Percentiles rank a stretch among this genome's conserved stretches.
phyloP scores from a whole-genome alignment of 768 basidiomycete genomes.

The Russula earlei region DNA sequence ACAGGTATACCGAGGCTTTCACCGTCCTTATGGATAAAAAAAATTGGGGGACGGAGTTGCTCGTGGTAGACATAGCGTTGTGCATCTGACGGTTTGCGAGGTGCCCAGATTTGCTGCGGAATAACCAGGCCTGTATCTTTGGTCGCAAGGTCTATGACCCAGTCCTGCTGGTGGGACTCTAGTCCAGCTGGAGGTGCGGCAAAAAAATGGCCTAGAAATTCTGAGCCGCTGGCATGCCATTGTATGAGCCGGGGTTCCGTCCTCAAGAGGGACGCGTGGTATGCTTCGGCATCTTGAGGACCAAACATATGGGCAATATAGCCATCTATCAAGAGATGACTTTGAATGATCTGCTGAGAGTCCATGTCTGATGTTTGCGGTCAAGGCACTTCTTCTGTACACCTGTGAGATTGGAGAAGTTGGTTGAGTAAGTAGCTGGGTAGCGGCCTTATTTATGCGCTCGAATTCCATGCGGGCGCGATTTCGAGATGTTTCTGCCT shows the following conservation, averaged over 20 bases:
- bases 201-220: not conserved
- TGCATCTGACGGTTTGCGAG: not conserved
- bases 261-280: not conserved
- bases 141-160: not conserved
- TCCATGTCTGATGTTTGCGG: not conserved
- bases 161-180: not conserved
- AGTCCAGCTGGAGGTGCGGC: not conserved
- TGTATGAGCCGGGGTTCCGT: not conserved
- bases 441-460: not conserved
- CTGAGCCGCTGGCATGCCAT: not conserved
- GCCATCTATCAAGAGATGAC: constrained; percentile 1
- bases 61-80: not conserved
- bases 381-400: not conserved
- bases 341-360: not conserved
- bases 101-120: not conserved
- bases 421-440: not conserved
- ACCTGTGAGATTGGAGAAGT: not conserved
- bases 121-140: not conserved
- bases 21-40: not conserved
- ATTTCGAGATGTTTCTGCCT: not conserved
- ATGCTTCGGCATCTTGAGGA: not conserved
- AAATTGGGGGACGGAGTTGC: constrained; percentile 4
- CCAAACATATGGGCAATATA: not conserved
- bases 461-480: not conserved
- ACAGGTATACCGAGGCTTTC: not conserved